A percentile compares a stretch with the other conserved stretches of the same genome.
phyloP scores from a whole-genome alignment of 345 rosid species.

The rapeseed (Brassica napus) region DNA sequence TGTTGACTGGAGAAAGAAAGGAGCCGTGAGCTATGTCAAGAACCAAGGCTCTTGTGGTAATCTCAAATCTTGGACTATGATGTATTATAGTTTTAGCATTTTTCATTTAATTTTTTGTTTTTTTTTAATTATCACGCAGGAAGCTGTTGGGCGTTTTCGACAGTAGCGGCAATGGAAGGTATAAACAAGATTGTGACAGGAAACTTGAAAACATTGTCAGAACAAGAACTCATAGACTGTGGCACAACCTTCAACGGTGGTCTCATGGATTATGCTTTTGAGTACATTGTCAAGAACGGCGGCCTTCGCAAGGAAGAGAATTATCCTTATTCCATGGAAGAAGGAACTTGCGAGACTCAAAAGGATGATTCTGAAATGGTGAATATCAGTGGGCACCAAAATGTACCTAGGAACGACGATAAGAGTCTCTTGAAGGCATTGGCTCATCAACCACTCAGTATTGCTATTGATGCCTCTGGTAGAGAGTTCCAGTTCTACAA shows the following conservation, averaged over 20 bases:
- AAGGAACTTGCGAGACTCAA: constrained; percentile 54
- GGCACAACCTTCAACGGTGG: constrained; percentile 75
- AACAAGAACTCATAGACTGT: constrained; percentile 89
- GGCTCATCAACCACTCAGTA: constrained; percentile 75
- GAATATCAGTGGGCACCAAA: constrained; percentile 60
- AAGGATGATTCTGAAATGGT: constrained; percentile 65
- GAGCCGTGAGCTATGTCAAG: constrained; percentile 69
- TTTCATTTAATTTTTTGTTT: neutral
- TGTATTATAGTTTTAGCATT: neutral
- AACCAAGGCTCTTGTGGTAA: constrained; percentile 81
- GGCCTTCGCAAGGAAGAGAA: constrained; percentile 78
- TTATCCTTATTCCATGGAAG: constrained; percentile 67
- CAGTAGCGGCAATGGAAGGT: constrained; percentile 83
- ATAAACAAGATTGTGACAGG: constrained; percentile 76
- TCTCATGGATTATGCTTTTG: constrained; percentile 81
- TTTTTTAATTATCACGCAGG: constrained; percentile 41
- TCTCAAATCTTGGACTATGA: neutral
- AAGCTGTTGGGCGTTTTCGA: constrained; percentile 95
- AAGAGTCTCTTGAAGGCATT: constrained; percentile 65
- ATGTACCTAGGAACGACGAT: constrained; percentile 67
- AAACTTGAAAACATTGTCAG: constrained; percentile 62
- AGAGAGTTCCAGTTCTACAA: constrained; percentile 68
- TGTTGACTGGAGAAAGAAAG: constrained; percentile 86
- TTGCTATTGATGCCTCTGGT: constrained; percentile 86
- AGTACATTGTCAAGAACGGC: constrained; percentile 64